Evolutionary conservation across 2,329 filamentous ascomycete species (phyloP).

Genomic region (Didymella pomorum): DNA sequence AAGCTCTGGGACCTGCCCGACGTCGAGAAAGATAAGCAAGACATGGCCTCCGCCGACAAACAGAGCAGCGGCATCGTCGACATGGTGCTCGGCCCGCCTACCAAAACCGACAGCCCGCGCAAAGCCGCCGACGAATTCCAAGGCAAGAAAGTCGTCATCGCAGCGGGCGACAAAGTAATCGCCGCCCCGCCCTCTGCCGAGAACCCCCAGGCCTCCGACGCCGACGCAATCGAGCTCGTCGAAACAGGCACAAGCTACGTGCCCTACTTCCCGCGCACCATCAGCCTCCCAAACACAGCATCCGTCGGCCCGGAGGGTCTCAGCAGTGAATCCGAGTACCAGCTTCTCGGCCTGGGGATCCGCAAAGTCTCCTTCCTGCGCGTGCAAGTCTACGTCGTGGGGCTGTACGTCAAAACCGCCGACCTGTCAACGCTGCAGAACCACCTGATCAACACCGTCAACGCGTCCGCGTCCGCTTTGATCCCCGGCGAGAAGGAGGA

Average conservation of each 20-base stretch:
- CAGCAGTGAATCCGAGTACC: conserved; percentile 70
- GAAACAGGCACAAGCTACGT: conserved; percentile 83
- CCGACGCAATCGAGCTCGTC: conserved; percentile 74
- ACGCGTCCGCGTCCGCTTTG: conserved; percentile 79
- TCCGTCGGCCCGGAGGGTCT: conserved; percentile 28
- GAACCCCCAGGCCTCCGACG: conserved; percentile 43
- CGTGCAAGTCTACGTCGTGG: conserved; percentile 94
- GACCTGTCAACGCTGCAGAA: conserved; percentile 84
- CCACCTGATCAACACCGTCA: conserved; percentile 77
- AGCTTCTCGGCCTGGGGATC: conserved; percentile 85
- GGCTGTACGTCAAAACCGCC: conserved; percentile 85
- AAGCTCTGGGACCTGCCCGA: conserved; percentile 44
- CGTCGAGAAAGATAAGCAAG: conserved; percentile 28
- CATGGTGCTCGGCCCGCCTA: conserved; percentile 36
- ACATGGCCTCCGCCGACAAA: conserved; percentile 25
- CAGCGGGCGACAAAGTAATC: conserved; percentile 69
- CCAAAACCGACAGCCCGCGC: conserved; percentile 40
- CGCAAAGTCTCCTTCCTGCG: conserved; percentile 87
- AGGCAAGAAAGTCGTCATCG: conserved; percentile 65
- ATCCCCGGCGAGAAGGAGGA: conserved; percentile 81
- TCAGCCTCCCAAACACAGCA: conserved; percentile 66
- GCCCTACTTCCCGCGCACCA: conserved; percentile 76
- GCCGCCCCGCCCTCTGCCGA: conserved; percentile 50
- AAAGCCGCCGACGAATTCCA: conserved; percentile 54
- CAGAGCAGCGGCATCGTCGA: conserved; percentile 36